Evolutionary conservation across 1,139 yeast genomes (phyloP).

Genomic region (Diutina catenulata): DNA sequence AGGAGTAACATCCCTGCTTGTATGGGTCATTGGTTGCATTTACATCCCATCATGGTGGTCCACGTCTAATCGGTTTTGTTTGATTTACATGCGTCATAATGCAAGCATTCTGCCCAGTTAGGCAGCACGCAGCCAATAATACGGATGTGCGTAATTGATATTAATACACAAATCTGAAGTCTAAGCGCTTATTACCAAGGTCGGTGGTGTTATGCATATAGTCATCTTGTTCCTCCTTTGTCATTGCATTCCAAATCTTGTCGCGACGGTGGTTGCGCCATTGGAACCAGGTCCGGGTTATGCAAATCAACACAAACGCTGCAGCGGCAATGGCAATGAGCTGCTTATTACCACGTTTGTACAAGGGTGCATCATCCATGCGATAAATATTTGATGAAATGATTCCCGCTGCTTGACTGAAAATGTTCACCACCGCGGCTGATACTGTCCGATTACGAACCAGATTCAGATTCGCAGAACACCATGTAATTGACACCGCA

Average conservation of each 20-base stretch:
- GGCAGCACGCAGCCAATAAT: too few species aligned
- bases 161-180: constrained; percentile 26
- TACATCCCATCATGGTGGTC: too few species aligned
- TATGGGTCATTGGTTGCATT: too few species aligned
- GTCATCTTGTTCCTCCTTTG: constrained; percentile 32
- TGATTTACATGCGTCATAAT: too few species aligned
- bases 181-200: constrained; percentile 43
- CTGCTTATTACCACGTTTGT: constrained; percentile 1
- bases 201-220: constrained; percentile 34
- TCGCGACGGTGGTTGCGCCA: constrained; percentile 34
- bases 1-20: too few species aligned
- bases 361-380: constrained; percentile 3
- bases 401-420: constrained; percentile 13
- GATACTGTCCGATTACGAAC: constrained; percentile 15
- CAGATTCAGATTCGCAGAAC: constrained; percentile 13
- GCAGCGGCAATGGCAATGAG: constrained; percentile 7
- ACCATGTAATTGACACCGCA: constrained; percentile 14
- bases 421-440: constrained; percentile 15
- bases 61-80: too few species aligned
- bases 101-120: too few species aligned
- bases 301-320: not conserved
- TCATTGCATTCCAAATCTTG: constrained; percentile 34
- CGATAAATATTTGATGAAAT: constrained; percentile 8
- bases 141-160: too few species aligned
- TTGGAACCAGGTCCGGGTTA: constrained; percentile 27